Evolutionary conservation across 1,284 basidiomycete genomes (phyloP), one percentile per base, ranked within the genome.

Genomic region (Ustanciosporium gigantosporum): DNA sequence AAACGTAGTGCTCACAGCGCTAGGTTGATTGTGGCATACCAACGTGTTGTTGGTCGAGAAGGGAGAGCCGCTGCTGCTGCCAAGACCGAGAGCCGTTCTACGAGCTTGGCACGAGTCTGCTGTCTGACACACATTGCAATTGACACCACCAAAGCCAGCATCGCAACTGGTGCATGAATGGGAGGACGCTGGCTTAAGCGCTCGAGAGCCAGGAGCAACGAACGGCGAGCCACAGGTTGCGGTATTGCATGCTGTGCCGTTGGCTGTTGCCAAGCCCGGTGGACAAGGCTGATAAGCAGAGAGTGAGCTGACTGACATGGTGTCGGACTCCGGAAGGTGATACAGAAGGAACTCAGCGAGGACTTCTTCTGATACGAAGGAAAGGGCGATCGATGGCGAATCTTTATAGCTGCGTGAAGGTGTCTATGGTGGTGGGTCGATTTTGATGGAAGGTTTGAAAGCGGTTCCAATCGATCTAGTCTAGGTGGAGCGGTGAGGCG

Each of bases 91-190:
- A 25, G 62, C 36, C 1, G 53, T 40, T 19, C 39, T 52, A 34
- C 47, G 51, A 1, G 48, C 37, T 34, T 66, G 64, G 25, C 69
- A 72, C 2, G 69, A 46, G 34, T 31, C 37, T 14, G 50, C n/a
- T 5, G 60, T 42, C 20, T 50, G 41, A 34, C 69, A 72, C 39
- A 72, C 38, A 36, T 72, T 72, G 55, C 69, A 72, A 43, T 72
- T 72, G 50, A 69, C 38, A 19, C 69, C 67, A 11, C 51, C 48
- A 34, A 69, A 69, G 24, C 67, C 69, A 9, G 41, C 29, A 31
- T 67, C 65, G 36, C 69, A 72, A 3, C 48, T 41, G 19, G 48
- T 7, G 44, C 69, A 70, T 16, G 45, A 39, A 27, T 23, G 31
- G 36, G 45, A 52, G 21, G 42, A 43, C 8, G 45, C 19, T 0